Base-by-base conservation (phyloP, 2,329 filamentous ascomycete genomes). In the Colletotrichum sp. region DNA sequence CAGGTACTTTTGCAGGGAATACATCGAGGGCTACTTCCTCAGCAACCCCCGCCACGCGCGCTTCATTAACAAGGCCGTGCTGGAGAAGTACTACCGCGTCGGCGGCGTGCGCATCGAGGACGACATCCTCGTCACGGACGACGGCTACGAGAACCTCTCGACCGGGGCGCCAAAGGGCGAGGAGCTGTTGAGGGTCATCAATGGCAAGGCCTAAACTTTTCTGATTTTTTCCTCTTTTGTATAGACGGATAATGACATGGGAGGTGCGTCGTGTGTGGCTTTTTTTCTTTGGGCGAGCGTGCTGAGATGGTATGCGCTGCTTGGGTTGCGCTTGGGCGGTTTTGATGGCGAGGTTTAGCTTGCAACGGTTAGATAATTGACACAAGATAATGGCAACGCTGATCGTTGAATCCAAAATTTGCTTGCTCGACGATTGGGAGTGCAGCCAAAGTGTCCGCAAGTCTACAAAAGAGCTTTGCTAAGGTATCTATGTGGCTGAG, bases 71-170 rank as follows among this genome's bases (percentile, higher is more conserved):
- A 85, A 86, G 76, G 86, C 87, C 7, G 88, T 93, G 7, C 83
- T 97, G 63, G 90, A 92, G 74, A 86, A 85, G 75, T 96, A 93
- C 82, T 96, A 94, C 86, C 86, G 84, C 31, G 93, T 98, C 1
- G 97, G 96, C 18, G 97, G 97, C 38, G 95, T 98, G 31, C 90
- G 97, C 61, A 97, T 98, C 75, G 97, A 99, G 85, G 95, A 98
- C 80, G 94, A 96, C 81, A 89, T 98, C 51, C 87, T 97, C 27
- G 92, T 98, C 62, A 97, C 93, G 2, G 87, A 93, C 74, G 86
- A 90, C 29, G 95, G 96, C 0, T 92, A 91, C 78, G 95, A 98
- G 83, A 97, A 98, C 80, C 80, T 98, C 81, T 97, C 95, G 2
- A 89, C 89, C 2, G 77, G 76, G 21, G 93, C 93, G 34, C 94